Evolutionary conservation across 2,329 filamentous ascomycete genomes (phyloP).

Genomic region (Claviceps spartinae): DNA sequence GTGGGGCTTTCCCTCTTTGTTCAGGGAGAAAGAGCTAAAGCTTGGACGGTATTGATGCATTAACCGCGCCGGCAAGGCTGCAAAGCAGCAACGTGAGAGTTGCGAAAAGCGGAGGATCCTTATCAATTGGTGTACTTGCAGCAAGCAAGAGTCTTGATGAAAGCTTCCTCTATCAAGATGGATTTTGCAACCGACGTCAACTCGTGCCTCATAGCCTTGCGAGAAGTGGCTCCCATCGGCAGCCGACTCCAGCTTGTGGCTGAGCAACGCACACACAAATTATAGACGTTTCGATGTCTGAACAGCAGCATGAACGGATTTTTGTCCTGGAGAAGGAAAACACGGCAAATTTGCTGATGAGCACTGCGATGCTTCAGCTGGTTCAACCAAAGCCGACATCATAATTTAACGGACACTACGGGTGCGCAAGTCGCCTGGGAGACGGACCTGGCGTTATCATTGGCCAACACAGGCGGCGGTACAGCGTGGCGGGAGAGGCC

Average conservation of each 20-base stretch:
- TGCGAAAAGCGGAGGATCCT: neutral
- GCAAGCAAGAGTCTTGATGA: neutral
- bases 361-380: too few species aligned
- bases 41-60: constrained; percentile 3
- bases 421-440: too few species aligned
- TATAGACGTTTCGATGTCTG: neutral
- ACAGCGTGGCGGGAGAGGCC: too few species aligned
- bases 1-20: neutral
- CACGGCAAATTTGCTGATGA: too few species aligned
- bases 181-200: neutral
- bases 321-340: neutral
- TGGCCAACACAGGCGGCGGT: too few species aligned
- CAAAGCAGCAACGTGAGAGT: neutral
- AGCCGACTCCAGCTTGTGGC: neutral
- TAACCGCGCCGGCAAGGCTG: constrained; percentile 4
- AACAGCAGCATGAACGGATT: neutral
- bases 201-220: neutral
- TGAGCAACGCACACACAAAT: neutral
- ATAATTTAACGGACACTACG: too few species aligned
- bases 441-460: too few species aligned
- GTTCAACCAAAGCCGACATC: too few species aligned
- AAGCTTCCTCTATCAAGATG: neutral
- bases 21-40: neutral
- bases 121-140: neutral
- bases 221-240: neutral